Percentiles rank a stretch among this genome's conserved stretches.
phyloP scores from a whole-genome alignment of 2,329 filamentous ascomycete genomes.

The Magnaporthiopsis incrustans region DNA sequence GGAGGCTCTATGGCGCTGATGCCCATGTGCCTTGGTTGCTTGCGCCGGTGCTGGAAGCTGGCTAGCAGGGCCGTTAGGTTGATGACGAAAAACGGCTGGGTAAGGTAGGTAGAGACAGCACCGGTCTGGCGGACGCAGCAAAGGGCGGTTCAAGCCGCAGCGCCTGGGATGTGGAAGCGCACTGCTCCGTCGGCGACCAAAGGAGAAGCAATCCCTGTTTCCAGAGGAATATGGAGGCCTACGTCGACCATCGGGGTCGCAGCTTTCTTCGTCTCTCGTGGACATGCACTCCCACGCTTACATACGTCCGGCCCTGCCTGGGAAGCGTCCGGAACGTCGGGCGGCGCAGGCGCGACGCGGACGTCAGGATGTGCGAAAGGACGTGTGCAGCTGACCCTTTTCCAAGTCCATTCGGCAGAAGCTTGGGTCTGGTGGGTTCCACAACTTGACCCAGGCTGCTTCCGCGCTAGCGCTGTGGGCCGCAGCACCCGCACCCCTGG shows the following conservation, averaged over 20 bases:
- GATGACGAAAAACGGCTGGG: background rate
- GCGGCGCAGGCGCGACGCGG: background rate
- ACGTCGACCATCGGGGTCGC: background rate
- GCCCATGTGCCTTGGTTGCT: background rate
- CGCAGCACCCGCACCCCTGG: background rate
- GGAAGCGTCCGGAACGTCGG: background rate
- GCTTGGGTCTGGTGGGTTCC: background rate
- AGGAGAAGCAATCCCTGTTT: background rate
- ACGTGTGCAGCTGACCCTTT: slow-evolving; percentile 1
- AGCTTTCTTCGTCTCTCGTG: background rate
- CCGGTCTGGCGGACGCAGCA: too few species aligned
- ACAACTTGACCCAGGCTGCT: background rate
- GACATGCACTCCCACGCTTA: background rate
- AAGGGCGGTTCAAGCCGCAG: too few species aligned
- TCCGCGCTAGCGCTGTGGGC: background rate
- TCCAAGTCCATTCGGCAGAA: background rate
- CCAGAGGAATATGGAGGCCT: background rate
- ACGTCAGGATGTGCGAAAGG: background rate
- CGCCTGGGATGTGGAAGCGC: background rate
- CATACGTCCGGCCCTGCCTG: background rate
- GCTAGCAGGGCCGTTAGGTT: background rate
- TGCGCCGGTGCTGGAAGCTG: background rate
- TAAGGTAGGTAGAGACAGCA: background rate
- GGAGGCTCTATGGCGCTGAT: background rate
- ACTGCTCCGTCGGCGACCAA: background rate